Evolutionary conservation across 306 rosid genomes (phyloP).

Genomic region (Malus asiatica): DNA sequence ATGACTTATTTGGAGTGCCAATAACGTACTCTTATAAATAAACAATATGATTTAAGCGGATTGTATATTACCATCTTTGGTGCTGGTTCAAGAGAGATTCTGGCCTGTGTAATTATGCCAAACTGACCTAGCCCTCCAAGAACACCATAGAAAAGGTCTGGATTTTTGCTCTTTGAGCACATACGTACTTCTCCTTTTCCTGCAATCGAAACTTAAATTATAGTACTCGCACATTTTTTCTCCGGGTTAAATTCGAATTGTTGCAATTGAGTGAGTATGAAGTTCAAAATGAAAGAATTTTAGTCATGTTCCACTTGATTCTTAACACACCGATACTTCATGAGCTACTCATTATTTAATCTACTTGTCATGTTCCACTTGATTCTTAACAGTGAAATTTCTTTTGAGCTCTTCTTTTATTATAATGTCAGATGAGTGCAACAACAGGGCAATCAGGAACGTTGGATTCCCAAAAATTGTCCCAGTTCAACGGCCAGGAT

Average conservation of each 20-base stretch:
- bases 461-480: no score
- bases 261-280: background rate
- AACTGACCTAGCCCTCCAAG: constrained; percentile 98
- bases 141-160: constrained; percentile 74
- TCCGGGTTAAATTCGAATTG: background rate
- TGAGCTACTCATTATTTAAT: background rate
- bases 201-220: constrained; percentile 16
- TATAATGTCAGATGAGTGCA: background rate
- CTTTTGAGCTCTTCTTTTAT: background rate
- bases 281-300: background rate
- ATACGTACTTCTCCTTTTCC: constrained; percentile 84
- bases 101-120: constrained; percentile 84
- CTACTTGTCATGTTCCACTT: background rate
- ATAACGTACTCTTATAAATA: background rate
- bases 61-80: constrained; percentile 55
- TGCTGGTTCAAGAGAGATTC: constrained; percentile 84
- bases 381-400: background rate
- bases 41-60: background rate
- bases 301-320: no score
- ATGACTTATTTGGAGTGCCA: background rate
- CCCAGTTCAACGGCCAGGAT: no score
- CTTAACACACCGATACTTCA: background rate
- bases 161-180: constrained; percentile 60
- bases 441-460: no score
- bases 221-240: background rate